Evolutionary conservation across 495 filamentous ascomycete genomes (phyloP).

Genomic region (Articulospora tetracladia): DNA sequence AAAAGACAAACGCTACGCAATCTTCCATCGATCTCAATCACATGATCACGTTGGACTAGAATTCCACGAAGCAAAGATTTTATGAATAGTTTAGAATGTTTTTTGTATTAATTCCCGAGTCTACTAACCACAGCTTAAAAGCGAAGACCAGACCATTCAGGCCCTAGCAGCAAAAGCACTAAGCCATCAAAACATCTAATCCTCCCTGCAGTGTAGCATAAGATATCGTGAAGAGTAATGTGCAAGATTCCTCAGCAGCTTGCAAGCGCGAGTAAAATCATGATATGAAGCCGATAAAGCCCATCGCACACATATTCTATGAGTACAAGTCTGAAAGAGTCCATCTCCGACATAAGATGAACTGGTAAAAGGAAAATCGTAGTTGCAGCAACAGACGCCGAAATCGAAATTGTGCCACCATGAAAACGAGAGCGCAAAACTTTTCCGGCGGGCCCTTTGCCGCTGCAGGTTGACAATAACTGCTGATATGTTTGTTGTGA

Average conservation of each 20-base stretch:
- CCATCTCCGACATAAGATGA: not conserved
- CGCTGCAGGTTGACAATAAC: slow-evolving; percentile 24
- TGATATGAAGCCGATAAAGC: slow-evolving; percentile 15
- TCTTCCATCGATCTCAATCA: too few species aligned
- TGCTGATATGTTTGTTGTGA: slow-evolving; percentile 17
- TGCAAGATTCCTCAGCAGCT: not conserved
- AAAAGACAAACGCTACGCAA: too few species aligned
- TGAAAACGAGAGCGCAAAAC: slow-evolving; percentile 19
- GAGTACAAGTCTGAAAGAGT: slow-evolving; percentile 20
- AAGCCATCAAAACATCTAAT: slow-evolving; percentile 1
- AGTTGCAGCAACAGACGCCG: slow-evolving; percentile 12
- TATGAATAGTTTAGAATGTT: slow-evolving; percentile 25
- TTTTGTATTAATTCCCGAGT: slow-evolving; percentile 22
- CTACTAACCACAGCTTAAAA: slow-evolving; percentile 6
- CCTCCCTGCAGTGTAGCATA: not conserved
- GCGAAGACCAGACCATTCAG: slow-evolving; percentile 8
- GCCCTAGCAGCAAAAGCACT: slow-evolving; percentile 3
- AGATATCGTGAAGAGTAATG: not conserved
- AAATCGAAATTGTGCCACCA: slow-evolving; percentile 17
- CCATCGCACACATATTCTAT: slow-evolving; percentile 21
- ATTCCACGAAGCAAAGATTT: too few species aligned
- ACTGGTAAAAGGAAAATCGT: slow-evolving; percentile 7
- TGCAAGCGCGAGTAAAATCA: not conserved
- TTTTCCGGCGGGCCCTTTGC: slow-evolving; percentile 22
- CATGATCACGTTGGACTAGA: too few species aligned